Base-by-base conservation (phyloP, 2,329 filamentous ascomycete genomes). In the Colletotrichum somersetense region DNA sequence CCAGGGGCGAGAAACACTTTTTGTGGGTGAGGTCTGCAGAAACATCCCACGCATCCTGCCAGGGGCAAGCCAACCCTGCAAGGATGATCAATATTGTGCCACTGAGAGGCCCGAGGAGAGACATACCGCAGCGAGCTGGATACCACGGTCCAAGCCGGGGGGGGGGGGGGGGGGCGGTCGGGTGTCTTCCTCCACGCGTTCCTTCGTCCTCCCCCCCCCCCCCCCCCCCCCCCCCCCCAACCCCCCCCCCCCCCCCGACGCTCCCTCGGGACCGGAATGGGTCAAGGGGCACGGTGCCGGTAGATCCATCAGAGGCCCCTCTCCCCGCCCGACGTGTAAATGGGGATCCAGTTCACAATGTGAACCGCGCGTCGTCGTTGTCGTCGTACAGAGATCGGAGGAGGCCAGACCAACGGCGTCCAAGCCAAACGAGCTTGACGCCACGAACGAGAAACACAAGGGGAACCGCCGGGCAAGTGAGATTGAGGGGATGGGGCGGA, bases 71-170 rank as follows among this genome's bases (percentile, higher is more conserved):
- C 62, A 52, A 61, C 18, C 20, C 53, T 72, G 70, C 70, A 72
- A 72, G 66, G 70, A 72, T 72, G 23, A 56, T 23, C 55, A 69
- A 64, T 72, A 72, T 69, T 72, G 55, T 61, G 38, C 55, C 66
- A 55, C 69, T 68, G 38, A 58, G 66, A 72, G 40, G 69, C 30
- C 55, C 20, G 55, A 48, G 33, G 46, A 59, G 66, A 72, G 70
- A 72, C 70, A 69, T 33, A 20, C 38, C 40, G 16, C 53, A n/a
- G 44, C 44, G 18, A 56, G 58, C 48, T 40, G 59, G 55, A 63
- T 40, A 46, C 55, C 42, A 40, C 30, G 55, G 59, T 69, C 70
- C 55, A 56, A 69, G 66, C 55, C 30, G 30, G 4, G 30, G 30
- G 30, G 30, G 30, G 4, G 3, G 30, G 30, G 30, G 30, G 30